phyloP scores from a whole-genome alignment of 495 filamentous ascomycete species.

The Daldinia bambusicola region DNA sequence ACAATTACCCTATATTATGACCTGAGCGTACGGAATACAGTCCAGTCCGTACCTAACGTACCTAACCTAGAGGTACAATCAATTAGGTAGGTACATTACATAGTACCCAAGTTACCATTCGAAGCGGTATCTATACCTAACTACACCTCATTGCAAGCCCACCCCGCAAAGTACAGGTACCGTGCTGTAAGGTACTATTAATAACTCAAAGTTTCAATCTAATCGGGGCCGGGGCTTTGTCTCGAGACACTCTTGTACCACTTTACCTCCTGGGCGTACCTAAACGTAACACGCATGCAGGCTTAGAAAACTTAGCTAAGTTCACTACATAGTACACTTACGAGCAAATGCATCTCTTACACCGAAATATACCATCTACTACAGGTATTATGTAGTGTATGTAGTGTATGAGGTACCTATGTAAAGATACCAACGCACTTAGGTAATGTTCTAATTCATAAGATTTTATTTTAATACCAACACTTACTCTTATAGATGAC shows the following conservation, averaged over 20 bases:
- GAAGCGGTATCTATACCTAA: constrained; percentile 20
- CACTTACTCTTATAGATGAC: not conserved
- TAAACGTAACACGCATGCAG: not conserved
- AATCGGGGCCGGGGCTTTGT: constrained; percentile 33
- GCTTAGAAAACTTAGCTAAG: not conserved
- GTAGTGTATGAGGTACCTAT: too few species aligned
- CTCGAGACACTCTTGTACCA: constrained; percentile 31
- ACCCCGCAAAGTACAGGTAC: constrained; percentile 19
- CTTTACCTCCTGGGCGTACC: not conserved
- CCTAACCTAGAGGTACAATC: too few species aligned
- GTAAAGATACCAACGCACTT: not conserved
- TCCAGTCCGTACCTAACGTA: not conserved
- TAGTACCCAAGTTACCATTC: constrained; percentile 15
- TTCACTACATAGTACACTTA: constrained; percentile 1
- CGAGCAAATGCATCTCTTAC: constrained; percentile 18
- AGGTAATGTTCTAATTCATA: not conserved
- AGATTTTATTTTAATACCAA: constrained; percentile 4
- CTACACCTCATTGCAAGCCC: not conserved
- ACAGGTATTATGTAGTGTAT: too few species aligned
- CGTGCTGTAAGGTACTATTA: constrained; percentile 13
- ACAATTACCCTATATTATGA: constrained; percentile 8
- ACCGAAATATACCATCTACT: constrained; percentile 21
- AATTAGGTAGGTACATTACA: not conserved
- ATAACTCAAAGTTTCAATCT: constrained; percentile 18
- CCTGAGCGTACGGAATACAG: too few species aligned